Conservation (phyloP, 345 rosid genomes). For the Lenwebbia sp. region DNA sequence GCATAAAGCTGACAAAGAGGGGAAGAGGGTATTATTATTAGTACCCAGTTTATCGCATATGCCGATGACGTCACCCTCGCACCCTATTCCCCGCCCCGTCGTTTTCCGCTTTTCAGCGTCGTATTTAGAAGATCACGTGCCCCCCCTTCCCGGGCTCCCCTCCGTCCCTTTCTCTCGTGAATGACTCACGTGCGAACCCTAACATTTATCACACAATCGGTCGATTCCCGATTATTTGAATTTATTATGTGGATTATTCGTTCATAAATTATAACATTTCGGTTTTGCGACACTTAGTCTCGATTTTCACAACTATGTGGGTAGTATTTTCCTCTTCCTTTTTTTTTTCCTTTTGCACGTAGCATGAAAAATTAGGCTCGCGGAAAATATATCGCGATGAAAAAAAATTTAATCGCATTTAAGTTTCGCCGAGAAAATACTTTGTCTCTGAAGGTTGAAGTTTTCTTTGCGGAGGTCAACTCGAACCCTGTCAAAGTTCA, state of each 20-base stretch:
- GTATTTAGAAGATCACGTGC: not conserved
- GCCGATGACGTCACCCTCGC: not conserved
- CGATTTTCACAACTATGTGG: not conserved
- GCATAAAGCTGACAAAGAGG: no score
- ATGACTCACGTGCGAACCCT: not conserved
- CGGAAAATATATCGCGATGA: not conserved
- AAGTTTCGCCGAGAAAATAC: not conserved
- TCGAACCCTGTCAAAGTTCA: not conserved
- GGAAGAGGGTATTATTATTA: no score
- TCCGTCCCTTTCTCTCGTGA: not conserved
- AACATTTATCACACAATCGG: no score
- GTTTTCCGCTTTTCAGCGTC: not conserved
- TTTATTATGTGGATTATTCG: no score
- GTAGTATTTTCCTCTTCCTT: not conserved
- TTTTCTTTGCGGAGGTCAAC: not conserved
- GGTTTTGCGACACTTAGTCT: fast-evolving
- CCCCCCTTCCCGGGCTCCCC: not conserved
- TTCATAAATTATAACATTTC: fast-evolving
- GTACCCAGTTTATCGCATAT: no score
- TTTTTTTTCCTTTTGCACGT: not conserved
- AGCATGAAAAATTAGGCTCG: no score
- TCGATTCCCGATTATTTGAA: no score
- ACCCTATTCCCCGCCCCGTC: not conserved
- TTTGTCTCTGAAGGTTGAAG: not conserved
- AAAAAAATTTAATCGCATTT: not conserved